Conservation (phyloP, 441 rosid species). For the Theobroma grandiflorum region DNA sequence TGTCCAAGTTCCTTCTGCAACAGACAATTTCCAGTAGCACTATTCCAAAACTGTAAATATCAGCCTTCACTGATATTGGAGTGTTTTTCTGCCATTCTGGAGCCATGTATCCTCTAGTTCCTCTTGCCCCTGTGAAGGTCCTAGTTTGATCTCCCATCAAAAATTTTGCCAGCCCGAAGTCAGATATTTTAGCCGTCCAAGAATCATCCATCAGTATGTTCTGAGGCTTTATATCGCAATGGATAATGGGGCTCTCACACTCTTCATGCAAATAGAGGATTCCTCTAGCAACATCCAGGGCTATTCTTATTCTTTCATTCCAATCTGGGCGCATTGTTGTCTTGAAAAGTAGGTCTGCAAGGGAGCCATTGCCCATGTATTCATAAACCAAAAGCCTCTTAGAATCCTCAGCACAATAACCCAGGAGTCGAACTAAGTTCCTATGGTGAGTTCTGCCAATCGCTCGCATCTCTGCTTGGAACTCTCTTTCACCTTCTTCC, state of each 20-base stretch:
- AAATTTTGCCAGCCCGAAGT: constrained; percentile 44
- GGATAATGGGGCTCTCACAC: constrained; percentile 40
- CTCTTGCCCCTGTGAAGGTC: constrained; percentile 36
- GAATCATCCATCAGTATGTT: constrained; percentile 36
- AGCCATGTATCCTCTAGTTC: constrained; percentile 44
- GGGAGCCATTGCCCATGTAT: constrained; percentile 38
- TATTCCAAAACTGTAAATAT: constrained; percentile 44
- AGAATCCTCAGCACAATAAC: constrained; percentile 40
- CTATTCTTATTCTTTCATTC: constrained; percentile 34
- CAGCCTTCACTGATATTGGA: constrained; percentile 33
- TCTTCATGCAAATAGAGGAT: constrained; percentile 44
- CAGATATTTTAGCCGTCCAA: constrained; percentile 34
- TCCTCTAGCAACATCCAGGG: constrained; percentile 35
- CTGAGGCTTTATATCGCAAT: constrained; percentile 46
- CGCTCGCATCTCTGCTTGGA: constrained; percentile 30
- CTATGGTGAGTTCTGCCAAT: constrained; percentile 37
- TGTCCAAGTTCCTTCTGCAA: constrained; percentile 41
- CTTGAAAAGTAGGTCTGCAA: constrained; percentile 35
- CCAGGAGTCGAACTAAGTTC: constrained; percentile 37
- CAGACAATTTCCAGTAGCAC: constrained; percentile 37
- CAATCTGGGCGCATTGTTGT: constrained; percentile 22
- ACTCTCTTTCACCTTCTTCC: constrained; percentile 38
- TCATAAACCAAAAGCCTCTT: constrained; percentile 50
- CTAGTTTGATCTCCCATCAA: constrained; percentile 37
- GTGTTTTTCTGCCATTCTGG: constrained; percentile 46